These are phyloP conservation scores for Ceratobasidium sp. DNA, from an alignment of 1,284 basidiomycete species.

Conservation along the genomic window DNA sequence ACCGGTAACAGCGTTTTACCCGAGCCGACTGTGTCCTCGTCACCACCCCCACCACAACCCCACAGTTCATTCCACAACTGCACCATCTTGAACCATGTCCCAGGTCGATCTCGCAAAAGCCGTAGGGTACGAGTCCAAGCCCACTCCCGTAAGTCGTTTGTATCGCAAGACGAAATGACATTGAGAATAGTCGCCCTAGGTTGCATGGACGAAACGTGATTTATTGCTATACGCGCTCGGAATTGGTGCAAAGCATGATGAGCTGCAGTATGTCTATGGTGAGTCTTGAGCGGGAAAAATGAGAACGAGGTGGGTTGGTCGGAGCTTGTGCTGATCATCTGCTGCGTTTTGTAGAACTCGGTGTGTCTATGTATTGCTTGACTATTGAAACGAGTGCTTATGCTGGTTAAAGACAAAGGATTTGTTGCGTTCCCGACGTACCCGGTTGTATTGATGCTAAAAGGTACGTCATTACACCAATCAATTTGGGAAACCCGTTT, in stretches of 20 bases:
- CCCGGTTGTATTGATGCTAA: slow-evolving; percentile 68
- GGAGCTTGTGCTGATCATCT: slow-evolving; percentile 16
- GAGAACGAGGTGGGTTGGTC: neutral
- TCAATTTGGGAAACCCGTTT: neutral
- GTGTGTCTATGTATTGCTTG: slow-evolving; percentile 34
- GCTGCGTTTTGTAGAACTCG: slow-evolving; percentile 43
- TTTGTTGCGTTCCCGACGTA: slow-evolving; percentile 68
- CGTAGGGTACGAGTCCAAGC: slow-evolving; percentile 62
- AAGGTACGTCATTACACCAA: slow-evolving; percentile 60
- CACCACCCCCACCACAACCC: slow-evolving; percentile 26
- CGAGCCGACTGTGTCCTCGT: slow-evolving; percentile 14
- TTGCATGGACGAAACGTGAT: slow-evolving; percentile 78
- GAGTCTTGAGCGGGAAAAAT: slow-evolving; percentile 49
- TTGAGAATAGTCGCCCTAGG: slow-evolving; percentile 58
- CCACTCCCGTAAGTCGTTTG: slow-evolving; percentile 61
- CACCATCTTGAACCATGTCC: slow-evolving; percentile 20
- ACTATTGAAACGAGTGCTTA: neutral
- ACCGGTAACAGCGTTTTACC: neutral
- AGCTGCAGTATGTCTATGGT: slow-evolving; percentile 74
- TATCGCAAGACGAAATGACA: neutral
- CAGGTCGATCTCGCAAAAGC: slow-evolving; percentile 64
- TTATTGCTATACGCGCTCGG: slow-evolving; percentile 75
- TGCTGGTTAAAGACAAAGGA: slow-evolving; percentile 58
- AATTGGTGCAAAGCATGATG: slow-evolving; percentile 76
- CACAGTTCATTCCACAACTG: neutral